Conservation (phyloP, 352 stramenopile species). For the Globisporangium megalacanthum region DNA sequence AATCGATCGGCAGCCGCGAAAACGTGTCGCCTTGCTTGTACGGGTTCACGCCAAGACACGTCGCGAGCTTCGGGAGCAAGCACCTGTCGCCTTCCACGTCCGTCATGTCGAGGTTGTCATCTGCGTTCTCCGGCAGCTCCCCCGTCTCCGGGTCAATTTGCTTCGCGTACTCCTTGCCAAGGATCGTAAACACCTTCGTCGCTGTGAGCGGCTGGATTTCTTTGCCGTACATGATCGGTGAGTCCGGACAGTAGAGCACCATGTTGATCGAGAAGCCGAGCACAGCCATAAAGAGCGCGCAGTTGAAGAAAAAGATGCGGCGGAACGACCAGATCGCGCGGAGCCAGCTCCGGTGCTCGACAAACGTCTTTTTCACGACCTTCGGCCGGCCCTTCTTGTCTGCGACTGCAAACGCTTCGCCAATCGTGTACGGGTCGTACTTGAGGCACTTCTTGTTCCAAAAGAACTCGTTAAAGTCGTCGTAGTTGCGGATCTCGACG, state of each 20-base stretch:
- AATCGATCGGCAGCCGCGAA: conserved; percentile 48
- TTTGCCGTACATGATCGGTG: conserved; percentile 64
- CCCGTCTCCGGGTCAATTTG: conserved; percentile 9
- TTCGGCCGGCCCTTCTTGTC: conserved; percentile 83
- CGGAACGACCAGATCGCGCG: conserved; percentile 73
- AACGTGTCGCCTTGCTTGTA: conserved; percentile 42
- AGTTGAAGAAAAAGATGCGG: conserved; percentile 83
- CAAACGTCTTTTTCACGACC: conserved; percentile 80
- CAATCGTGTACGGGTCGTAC: conserved; percentile 60
- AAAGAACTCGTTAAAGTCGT: conserved; percentile 89
- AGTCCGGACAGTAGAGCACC: conserved; percentile 72
- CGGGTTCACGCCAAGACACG: conserved; percentile 60
- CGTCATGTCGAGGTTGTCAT: too few species aligned
- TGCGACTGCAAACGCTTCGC: conserved; percentile 61
- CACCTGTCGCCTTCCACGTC: conserved; percentile 28
- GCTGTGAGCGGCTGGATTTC: conserved; percentile 36
- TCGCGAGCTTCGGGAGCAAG: conserved; percentile 60
- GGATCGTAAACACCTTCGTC: conserved; percentile 44
- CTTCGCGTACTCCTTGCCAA: conserved; percentile 57
- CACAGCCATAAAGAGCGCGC: conserved; percentile 59
- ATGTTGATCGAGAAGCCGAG: conserved; percentile 71
- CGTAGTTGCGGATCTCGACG: conserved; percentile 80
- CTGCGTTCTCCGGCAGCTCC: too few species aligned
- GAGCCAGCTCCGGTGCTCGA: conserved; percentile 74
- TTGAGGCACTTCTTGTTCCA: conserved; percentile 86